Evolutionary conservation across 2,329 filamentous ascomycete species (phyloP), one percentile per base, ranked within the genome.

Genomic region (Chaetothyriales sp.): DNA sequence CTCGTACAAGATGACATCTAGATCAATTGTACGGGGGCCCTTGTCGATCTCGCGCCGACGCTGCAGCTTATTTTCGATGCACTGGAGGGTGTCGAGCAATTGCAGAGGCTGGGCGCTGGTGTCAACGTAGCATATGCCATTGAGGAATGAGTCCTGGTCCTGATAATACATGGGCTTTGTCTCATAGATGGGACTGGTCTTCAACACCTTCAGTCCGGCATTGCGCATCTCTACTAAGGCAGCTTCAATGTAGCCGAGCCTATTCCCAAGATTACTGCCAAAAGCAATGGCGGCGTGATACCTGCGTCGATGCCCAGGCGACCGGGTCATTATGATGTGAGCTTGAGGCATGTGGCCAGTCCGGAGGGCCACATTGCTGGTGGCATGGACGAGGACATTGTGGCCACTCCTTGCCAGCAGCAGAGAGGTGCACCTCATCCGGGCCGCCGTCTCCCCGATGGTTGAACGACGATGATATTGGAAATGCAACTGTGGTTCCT

Each of bases 141-240:
- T 98, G 46, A 95, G 71, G 63, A 98, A 98, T 26, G 79, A 78
- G 55, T 81, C 81, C 66, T 98, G 92, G 56, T 95, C 84, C 55
- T 84, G 71, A 56, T 95, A 84, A 67, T 98, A 98, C 92, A 98
- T 98, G 19, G 92, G 87, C 60, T 86, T 81, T 2, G 90, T 98
- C 70, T 96, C 88, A 77, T 92, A 98, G 2, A 98, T 73, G 54
- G 81, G 83, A 65, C 90, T 96, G 0, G 90, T 95, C 60, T 82
- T 76, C 61, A 79, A 75, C 42, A 98, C 77, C 49, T 69, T 78
- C 63, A 96, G 86, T 32, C 80, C 81, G 19, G 78, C 73, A 44
- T 73, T 70, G 56, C 85, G 79, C 79, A 98, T 87, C 63, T 84
- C 78, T 44, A 73, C 73, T 64, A 88, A 89, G 0, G 92, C 90